Conservation (phyloP, 306 rosid species). For the Lathyrus tuberosus region DNA sequence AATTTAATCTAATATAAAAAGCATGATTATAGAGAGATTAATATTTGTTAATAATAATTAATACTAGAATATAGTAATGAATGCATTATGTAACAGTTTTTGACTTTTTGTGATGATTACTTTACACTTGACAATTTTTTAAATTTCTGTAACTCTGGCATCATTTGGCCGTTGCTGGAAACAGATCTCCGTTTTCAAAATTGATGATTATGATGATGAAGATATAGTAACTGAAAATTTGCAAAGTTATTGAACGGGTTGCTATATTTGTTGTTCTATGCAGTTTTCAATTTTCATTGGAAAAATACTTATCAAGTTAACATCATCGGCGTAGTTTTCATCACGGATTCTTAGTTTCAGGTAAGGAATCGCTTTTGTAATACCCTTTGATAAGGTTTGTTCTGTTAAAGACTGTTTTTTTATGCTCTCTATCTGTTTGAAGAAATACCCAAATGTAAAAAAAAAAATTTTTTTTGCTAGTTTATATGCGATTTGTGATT, state of each 20-base stretch:
- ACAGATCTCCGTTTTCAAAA: slow-evolving; percentile 32
- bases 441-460: slow-evolving; percentile 34
- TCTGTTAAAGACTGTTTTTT: not conserved
- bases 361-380: slow-evolving; percentile 23
- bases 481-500: not conserved
- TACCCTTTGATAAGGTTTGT: not conserved
- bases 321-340: not conserved
- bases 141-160: slow-evolving; percentile 12
- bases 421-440: slow-evolving; percentile 31
- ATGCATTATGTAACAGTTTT: slow-evolving; percentile 7
- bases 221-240: slow-evolving; percentile 10
- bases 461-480: not conserved
- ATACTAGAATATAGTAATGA: not conserved
- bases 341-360: slow-evolving; percentile 26
- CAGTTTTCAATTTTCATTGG: not conserved
- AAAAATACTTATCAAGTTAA: not conserved
- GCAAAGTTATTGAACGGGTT: slow-evolving; percentile 3
- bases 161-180: slow-evolving; percentile 29
- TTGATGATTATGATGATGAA: not conserved
- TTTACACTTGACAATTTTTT: slow-evolving; percentile 11
- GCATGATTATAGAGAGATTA: too few relatives aligned
- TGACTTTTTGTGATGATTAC: slow-evolving; percentile 31
- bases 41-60: too few relatives aligned
- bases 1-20: not conserved
- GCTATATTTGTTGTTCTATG: not conserved